These are phyloP conservation scores for Phytophthora lateralis DNA, from an alignment of 352 stramenopile genomes.

Conservation along the genomic window DNA sequence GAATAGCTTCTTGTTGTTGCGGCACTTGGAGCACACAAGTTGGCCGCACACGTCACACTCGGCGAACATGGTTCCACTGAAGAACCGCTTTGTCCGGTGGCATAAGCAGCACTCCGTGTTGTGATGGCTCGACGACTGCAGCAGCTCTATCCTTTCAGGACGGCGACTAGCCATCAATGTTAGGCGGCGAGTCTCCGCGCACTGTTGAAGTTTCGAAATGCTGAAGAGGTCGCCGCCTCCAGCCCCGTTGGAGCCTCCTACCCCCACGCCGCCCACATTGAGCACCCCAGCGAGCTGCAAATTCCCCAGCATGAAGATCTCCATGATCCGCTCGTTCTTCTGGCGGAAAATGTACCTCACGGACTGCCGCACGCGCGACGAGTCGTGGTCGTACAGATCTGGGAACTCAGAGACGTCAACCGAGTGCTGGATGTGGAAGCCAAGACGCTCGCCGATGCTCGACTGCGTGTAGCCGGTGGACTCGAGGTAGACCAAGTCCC, in stretches of 20 bases:
- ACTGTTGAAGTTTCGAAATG: slow-evolving; percentile 33
- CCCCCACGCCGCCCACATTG: slow-evolving; percentile 10
- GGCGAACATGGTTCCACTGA: slow-evolving; percentile 26
- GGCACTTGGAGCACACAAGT: slow-evolving; percentile 54
- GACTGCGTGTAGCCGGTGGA: slow-evolving; percentile 42
- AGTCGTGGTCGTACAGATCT: slow-evolving; percentile 31
- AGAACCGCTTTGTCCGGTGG: slow-evolving; percentile 47
- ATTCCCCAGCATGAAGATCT: slow-evolving; percentile 40
- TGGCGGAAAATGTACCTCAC: slow-evolving; percentile 48
- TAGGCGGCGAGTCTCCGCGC: slow-evolving; percentile 42
- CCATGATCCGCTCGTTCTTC: slow-evolving; percentile 31
- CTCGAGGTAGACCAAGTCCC: slow-evolving; percentile 45
- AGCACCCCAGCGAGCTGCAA: slow-evolving; percentile 16
- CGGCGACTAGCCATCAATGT: slow-evolving; percentile 39
- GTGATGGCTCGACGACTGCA: slow-evolving; percentile 13
- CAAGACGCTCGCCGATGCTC: slow-evolving; percentile 38
- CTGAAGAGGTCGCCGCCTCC: slow-evolving; percentile 24
- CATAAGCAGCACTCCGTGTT: slow-evolving; percentile 31
- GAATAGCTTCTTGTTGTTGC: slow-evolving; percentile 51
- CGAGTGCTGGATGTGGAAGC: slow-evolving; percentile 47
- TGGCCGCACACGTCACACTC: slow-evolving; percentile 55
- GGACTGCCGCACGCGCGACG: slow-evolving; percentile 12
- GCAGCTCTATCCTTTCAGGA: slow-evolving; percentile 36
- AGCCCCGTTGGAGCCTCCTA: slow-evolving; percentile 6
- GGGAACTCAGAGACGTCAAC: slow-evolving; percentile 40